phyloP scores from a whole-genome alignment of 108 stramenopile genomes.

The Phaeodactylum tricornutum region DNA sequence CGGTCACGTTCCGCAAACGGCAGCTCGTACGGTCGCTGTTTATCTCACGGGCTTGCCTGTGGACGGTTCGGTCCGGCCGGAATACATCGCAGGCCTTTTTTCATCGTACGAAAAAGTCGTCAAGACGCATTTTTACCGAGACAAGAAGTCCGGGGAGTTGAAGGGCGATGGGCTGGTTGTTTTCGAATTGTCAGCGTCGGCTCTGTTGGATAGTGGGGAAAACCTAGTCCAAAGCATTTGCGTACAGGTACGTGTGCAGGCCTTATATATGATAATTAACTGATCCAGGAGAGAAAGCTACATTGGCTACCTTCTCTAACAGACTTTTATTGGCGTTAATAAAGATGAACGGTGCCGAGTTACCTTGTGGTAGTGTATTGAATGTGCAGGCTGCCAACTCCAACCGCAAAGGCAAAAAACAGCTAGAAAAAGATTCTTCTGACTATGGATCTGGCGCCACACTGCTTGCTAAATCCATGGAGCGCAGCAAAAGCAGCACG shows the following conservation, averaged over 20 bases:
- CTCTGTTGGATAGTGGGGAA: too few relatives aligned
- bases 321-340: too few relatives aligned
- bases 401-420: slow-evolving; percentile 18
- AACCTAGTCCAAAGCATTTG: slow-evolving; percentile 51
- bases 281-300: too few relatives aligned
- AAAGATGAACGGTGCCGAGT: slow-evolving; percentile 52
- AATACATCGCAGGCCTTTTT: slow-evolving; percentile 42
- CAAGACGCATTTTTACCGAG: slow-evolving; percentile 54
- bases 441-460: too few relatives aligned
- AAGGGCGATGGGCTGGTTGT: slow-evolving; percentile 76
- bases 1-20: slow-evolving; percentile 11
- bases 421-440: too few relatives aligned
- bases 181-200: slow-evolving; percentile 30
- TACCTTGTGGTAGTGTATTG: slow-evolving; percentile 32
- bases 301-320: too few relatives aligned
- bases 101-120: slow-evolving; percentile 41
- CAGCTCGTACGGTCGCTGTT: slow-evolving; percentile 25
- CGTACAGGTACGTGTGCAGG: slow-evolving; percentile 42
- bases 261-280: too few relatives aligned
- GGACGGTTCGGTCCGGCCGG: slow-evolving; percentile 44
- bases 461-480: too few relatives aligned
- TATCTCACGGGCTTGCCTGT: slow-evolving; percentile 66
- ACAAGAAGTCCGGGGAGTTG: slow-evolving; percentile 36
- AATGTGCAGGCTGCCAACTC: slow-evolving; percentile 38
- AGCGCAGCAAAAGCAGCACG: too few relatives aligned